Evolutionary conservation across 805 yeast genomes (phyloP).

Genomic region (Candida ovalis): DNA sequence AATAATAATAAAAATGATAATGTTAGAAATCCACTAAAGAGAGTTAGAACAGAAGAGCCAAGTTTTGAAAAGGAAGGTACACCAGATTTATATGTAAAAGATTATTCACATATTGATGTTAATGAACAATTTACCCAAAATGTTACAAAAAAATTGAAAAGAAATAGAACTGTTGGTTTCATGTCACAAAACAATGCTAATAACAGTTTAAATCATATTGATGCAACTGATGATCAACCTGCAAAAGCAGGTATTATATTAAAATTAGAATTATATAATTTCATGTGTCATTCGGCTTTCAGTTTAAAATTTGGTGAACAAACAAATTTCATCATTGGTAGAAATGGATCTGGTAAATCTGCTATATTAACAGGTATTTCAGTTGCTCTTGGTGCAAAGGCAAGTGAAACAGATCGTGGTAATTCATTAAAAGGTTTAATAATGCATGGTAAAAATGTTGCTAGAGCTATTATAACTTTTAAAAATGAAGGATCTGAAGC

Average conservation of each 20-base stretch:
- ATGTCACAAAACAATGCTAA: conserved; percentile 23
- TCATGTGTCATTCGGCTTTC: conserved; percentile 88
- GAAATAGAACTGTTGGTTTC: conserved; percentile 13
- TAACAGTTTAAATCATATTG: conserved; percentile 2
- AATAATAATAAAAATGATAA: neutral
- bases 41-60: too few species aligned
- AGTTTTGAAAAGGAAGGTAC: conserved; percentile 3
- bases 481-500: conserved; percentile 65
- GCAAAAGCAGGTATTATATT: conserved; percentile 66
- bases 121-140: conserved; percentile 27
- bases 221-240: conserved; percentile 24
- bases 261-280: conserved; percentile 60
- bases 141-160: conserved; percentile 21
- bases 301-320: conserved; percentile 72
- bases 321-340: conserved; percentile 82
- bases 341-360: conserved; percentile 89
- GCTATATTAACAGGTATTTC: conserved; percentile 86
- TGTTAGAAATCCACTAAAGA: too few species aligned
- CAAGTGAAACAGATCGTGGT: conserved; percentile 84
- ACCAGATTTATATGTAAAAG: conserved; percentile 15
- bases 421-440: conserved; percentile 64
- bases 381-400: conserved; percentile 85
- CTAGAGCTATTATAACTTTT: conserved; percentile 62
- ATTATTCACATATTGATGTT: conserved; percentile 22
- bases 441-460: conserved; percentile 68